A percentile compares a stretch with the other conserved stretches of the same genome.
phyloP scores from a whole-genome alignment of 441 rosid species.

The Sinapis alba region DNA sequence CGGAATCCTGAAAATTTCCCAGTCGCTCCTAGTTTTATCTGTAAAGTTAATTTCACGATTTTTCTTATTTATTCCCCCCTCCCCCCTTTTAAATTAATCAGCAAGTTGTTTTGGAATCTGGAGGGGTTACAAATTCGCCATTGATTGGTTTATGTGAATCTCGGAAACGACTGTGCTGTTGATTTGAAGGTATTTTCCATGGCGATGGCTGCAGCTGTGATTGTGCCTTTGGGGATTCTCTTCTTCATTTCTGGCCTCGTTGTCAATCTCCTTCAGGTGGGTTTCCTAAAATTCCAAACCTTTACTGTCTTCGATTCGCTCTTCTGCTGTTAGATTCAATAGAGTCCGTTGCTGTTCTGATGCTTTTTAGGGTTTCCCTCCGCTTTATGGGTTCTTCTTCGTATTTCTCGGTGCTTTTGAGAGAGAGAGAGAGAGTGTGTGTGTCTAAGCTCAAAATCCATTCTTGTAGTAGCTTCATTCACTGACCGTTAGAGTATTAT shows the following conservation, averaged over 20 bases:
- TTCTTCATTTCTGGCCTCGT: slow-evolving; percentile 89
- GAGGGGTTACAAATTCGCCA: not conserved
- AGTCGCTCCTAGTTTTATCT: slow-evolving; percentile 20
- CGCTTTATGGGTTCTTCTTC: not conserved
- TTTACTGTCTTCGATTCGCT: not conserved
- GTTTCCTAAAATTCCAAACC: slow-evolving; percentile 33
- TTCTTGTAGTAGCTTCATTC: not conserved
- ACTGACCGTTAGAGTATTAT: slow-evolving; percentile 2
- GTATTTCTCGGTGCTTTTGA: not conserved
- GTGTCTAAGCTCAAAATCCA: slow-evolving; percentile 7
- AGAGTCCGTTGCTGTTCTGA: slow-evolving; percentile 16
- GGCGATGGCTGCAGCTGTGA: slow-evolving; percentile 87
- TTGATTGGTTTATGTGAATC: slow-evolving; percentile 20
- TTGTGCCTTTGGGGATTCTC: slow-evolving; percentile 82
- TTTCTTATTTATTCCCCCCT: not conserved
- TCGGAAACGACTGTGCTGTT: slow-evolving; percentile 14
- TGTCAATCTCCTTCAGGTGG: slow-evolving; percentile 89
- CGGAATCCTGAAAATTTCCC: not conserved
- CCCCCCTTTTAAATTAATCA: not conserved
- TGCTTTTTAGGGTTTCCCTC: slow-evolving; percentile 24
- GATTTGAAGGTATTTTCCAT: slow-evolving; percentile 33
- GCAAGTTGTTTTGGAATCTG: slow-evolving; percentile 12
- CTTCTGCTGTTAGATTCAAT: not conserved
- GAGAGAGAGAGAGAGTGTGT: not conserved
- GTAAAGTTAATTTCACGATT: slow-evolving; percentile 17